Percentiles rank a stretch among this genome's conserved stretches.
Conservation (phyloP, 768 basidiomycete species). For the Chalciporus sphaerocephalus region DNA sequence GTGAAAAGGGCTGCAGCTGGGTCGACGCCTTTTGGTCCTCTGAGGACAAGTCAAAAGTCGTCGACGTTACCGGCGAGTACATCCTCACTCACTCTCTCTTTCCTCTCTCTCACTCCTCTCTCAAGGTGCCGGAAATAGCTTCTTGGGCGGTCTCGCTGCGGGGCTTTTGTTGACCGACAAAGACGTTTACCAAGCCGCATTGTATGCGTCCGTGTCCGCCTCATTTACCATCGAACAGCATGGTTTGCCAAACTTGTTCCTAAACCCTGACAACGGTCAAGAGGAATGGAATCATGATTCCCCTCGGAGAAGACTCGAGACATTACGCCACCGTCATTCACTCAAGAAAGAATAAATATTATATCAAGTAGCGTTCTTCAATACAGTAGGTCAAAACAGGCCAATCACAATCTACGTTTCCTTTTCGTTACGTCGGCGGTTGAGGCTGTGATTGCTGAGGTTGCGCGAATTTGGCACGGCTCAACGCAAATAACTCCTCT, state of each 20-base stretch:
- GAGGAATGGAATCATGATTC: slow-evolving; percentile 70
- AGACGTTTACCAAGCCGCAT: slow-evolving; percentile 61
- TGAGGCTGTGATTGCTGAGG: slow-evolving; percentile 39
- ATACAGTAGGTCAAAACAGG: slow-evolving; percentile 14
- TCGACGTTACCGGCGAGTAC: slow-evolving; percentile 74
- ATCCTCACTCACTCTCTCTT: slow-evolving; percentile 1
- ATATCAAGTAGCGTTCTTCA: slow-evolving; percentile 31
- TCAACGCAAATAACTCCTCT: slow-evolving; percentile 89
- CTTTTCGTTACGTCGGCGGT: neutral
- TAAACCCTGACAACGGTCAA: slow-evolving; percentile 17
- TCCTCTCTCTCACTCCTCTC: slow-evolving; percentile 1
- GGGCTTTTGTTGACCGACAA: slow-evolving; percentile 54
- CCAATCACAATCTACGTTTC: slow-evolving; percentile 4
- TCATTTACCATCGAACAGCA: slow-evolving; percentile 80
- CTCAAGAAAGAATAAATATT: slow-evolving; percentile 30
- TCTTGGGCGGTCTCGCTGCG: slow-evolving; percentile 79
- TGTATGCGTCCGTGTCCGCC: slow-evolving; percentile 78
- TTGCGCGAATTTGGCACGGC: slow-evolving; percentile 73
- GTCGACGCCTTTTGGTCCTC: slow-evolving; percentile 68
- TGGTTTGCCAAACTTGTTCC: slow-evolving; percentile 59
- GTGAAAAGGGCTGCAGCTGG: slow-evolving; percentile 48
- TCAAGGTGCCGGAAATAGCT: slow-evolving; percentile 85
- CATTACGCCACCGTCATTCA: slow-evolving; percentile 42
- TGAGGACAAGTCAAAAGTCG: slow-evolving; percentile 45
- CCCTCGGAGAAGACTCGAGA: slow-evolving; percentile 53